phyloP scores from a whole-genome alignment of 1,284 basidiomycete genomes.

The Leccinum subatratum region DNA sequence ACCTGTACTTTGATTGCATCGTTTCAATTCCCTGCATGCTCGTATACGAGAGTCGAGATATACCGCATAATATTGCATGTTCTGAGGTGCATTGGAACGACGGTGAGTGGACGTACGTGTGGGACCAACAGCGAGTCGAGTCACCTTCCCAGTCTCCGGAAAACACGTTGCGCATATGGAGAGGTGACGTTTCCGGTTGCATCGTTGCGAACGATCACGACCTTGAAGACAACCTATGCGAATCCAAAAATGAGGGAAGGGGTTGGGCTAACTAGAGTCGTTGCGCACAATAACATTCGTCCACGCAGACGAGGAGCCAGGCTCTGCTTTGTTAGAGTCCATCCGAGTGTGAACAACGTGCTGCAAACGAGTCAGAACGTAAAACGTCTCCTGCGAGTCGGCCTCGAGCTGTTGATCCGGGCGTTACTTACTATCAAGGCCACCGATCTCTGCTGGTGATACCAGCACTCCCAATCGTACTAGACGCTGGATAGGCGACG shows the following conservation, averaged over 20 bases:
- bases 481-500: too few species aligned
- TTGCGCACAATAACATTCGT: constrained; percentile 77
- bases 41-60: constrained; percentile 89
- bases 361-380: too few species aligned
- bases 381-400: too few species aligned
- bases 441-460: too few species aligned
- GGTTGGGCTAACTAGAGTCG: neutral
- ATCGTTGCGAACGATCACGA: constrained; percentile 88
- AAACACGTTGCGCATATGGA: constrained; percentile 70
- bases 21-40: constrained; percentile 84
- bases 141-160: constrained; percentile 75
- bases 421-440: too few species aligned
- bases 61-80: constrained; percentile 79
- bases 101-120: constrained; percentile 6
- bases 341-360: constrained; percentile 71
- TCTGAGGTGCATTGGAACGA: constrained; percentile 69
- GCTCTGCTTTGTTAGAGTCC: constrained; percentile 68
- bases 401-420: too few species aligned
- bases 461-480: too few species aligned
- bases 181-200: constrained; percentile 79
- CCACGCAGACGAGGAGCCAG: constrained; percentile 81
- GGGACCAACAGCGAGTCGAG: constrained; percentile 17
- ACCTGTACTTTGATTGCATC: constrained; percentile 89
- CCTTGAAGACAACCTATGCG: constrained; percentile 88
- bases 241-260: constrained; percentile 8